Evolutionary conservation across 805 yeast genomes (phyloP).

Genomic region (Lachancea sp.): DNA sequence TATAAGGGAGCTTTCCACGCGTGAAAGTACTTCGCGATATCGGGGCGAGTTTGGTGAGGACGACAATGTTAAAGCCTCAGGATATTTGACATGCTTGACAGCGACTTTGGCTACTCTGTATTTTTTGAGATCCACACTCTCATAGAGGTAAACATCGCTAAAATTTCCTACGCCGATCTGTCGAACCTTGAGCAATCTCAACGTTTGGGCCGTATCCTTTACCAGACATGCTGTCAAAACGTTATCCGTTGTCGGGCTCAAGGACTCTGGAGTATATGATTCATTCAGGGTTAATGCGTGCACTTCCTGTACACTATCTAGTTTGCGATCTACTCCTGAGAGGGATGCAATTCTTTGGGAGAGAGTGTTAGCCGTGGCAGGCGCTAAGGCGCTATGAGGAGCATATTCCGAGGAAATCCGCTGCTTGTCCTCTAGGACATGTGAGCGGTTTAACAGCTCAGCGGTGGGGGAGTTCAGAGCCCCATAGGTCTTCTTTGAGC

Average conservation of each 20-base stretch:
- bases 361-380: constrained; percentile 6
- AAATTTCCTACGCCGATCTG: constrained; percentile 64
- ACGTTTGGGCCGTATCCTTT: constrained; percentile 11
- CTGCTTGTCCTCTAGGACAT: constrained; percentile 5
- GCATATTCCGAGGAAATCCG: constrained; percentile 18
- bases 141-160: constrained; percentile 54
- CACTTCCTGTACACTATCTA: constrained; percentile 2
- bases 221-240: constrained; percentile 19
- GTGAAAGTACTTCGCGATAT: constrained; percentile 38
- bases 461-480: not conserved
- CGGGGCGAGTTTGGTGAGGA: constrained; percentile 36
- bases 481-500: constrained; percentile 5
- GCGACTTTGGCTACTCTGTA: constrained; percentile 43
- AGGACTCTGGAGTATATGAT: constrained; percentile 5
- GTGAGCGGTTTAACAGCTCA: constrained; percentile 5
- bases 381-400: constrained; percentile 8
- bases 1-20: constrained; percentile 55
- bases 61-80: constrained; percentile 27
- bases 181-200: constrained; percentile 34
- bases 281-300: not conserved
- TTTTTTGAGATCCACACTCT: constrained; percentile 21
- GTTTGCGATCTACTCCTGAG: constrained; percentile 6
- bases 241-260: constrained; percentile 8
- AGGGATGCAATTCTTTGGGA: constrained; percentile 11
- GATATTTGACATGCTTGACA: constrained; percentile 54